Evolutionary conservation across 1,139 yeast species (phyloP).

Genomic region (Citeromyces hawaiiensis): DNA sequence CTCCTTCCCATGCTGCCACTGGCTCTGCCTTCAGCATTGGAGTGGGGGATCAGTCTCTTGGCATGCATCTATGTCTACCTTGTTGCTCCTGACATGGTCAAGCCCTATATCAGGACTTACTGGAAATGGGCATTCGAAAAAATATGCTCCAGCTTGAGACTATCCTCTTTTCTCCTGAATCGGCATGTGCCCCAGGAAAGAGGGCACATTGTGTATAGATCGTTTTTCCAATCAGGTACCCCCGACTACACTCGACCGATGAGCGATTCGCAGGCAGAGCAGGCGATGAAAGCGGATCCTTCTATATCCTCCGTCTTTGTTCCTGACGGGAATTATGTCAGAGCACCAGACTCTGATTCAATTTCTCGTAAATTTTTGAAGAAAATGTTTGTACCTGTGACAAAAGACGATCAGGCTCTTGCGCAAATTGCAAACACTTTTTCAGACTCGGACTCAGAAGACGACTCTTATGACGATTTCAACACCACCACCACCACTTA

Average conservation of each 20-base stretch:
- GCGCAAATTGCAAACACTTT: constrained; percentile 22
- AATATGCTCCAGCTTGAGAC: constrained; percentile 43
- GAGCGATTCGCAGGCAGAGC: constrained; percentile 29
- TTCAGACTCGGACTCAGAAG: constrained; percentile 20
- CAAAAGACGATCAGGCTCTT: constrained; percentile 60
- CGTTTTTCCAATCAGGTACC: constrained; percentile 24
- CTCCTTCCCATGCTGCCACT: constrained; percentile 15
- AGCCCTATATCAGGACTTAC: constrained; percentile 20
- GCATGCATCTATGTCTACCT: constrained; percentile 2
- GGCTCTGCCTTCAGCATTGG: neutral
- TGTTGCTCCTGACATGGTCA: neutral
- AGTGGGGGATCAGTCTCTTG: constrained; percentile 2
- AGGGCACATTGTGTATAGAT: constrained; percentile 54
- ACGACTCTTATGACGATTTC: constrained; percentile 37
- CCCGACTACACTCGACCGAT: constrained; percentile 56
- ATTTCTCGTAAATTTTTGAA: constrained; percentile 52
- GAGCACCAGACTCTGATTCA: constrained; percentile 81
- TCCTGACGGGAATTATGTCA: constrained; percentile 67
- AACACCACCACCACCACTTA: constrained; percentile 37
- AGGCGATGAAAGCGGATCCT: constrained; percentile 27
- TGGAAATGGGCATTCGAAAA: constrained; percentile 56
- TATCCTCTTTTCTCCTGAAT: constrained; percentile 71
- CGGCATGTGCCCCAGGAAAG: constrained; percentile 61
- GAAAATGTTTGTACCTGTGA: constrained; percentile 67
- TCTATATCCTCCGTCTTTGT: constrained; percentile 38